phyloP scores from a whole-genome alignment of 1,284 basidiomycete genomes.

The Ustilago cynodontis region DNA sequence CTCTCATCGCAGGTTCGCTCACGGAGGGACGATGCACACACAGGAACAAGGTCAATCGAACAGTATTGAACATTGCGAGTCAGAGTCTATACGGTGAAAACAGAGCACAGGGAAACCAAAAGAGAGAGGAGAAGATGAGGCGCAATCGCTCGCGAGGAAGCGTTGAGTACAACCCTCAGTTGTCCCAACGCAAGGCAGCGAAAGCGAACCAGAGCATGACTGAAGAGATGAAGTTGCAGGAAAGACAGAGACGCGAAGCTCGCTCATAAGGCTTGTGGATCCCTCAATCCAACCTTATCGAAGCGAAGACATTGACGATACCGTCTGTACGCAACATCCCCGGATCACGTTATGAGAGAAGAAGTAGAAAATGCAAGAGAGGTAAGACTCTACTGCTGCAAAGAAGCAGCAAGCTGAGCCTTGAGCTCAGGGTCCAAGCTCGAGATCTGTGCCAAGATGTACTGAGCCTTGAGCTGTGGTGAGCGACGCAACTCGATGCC shows the following conservation, averaged over 20 bases:
- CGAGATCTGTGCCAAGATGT: slow-evolving; percentile 64
- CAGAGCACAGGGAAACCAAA: slow-evolving; percentile 14
- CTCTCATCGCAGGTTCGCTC: too few relatives aligned
- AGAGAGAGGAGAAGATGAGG: slow-evolving; percentile 7
- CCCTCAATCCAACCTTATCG: slow-evolving; percentile 36
- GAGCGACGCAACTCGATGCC: slow-evolving; percentile 85
- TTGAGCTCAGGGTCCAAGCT: slow-evolving; percentile 60
- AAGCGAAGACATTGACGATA: neutral
- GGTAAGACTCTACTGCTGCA: slow-evolving; percentile 16
- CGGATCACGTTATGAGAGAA: neutral
- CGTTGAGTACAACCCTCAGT: slow-evolving; percentile 39
- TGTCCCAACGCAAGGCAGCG: neutral
- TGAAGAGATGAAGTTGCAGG: neutral
- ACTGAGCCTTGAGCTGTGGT: slow-evolving; percentile 70
- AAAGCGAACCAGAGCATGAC: neutral
- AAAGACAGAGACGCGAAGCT: neutral
- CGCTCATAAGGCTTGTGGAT: slow-evolving; percentile 15
- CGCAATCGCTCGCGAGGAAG: neutral
- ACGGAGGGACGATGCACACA: too few relatives aligned
- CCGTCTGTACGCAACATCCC: neutral
- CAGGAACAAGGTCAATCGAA: neutral
- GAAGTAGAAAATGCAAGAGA: neutral
- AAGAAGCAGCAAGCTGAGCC: slow-evolving; percentile 44
- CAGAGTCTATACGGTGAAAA: slow-evolving; percentile 46
- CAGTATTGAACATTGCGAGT: slow-evolving; percentile 14